Conservation (phyloP, 495 filamentous ascomycete species). For the Penicillium desertorum region DNA sequence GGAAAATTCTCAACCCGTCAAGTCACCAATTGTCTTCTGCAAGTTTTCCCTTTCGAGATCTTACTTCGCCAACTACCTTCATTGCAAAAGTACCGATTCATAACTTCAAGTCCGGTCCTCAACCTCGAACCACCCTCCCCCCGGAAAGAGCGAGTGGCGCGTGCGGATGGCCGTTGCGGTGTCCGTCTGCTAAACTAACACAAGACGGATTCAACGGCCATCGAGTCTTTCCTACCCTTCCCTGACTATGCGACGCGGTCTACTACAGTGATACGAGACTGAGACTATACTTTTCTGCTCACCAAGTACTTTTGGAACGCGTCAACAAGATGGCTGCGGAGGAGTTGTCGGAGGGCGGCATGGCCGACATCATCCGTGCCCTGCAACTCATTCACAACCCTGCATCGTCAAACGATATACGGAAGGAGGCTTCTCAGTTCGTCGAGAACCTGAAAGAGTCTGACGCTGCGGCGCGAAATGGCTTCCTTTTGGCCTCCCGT, state of each 20-base stretch:
- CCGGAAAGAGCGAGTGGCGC: slow-evolving; percentile 15
- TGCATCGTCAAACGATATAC: slow-evolving; percentile 76
- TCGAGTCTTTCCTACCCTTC: slow-evolving; percentile 6
- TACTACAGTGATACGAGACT: slow-evolving; percentile 1
- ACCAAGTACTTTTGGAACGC: slow-evolving; percentile 8
- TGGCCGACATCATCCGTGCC: slow-evolving; percentile 69
- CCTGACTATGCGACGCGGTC: slow-evolving; percentile 11
- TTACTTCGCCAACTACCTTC: slow-evolving; percentile 2
- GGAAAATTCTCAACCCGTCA: slow-evolving; percentile 30
- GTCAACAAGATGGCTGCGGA: slow-evolving; percentile 39
- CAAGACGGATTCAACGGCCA: slow-evolving; percentile 31
- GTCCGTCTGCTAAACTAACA: slow-evolving; percentile 26
- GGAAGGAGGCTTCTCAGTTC: slow-evolving; percentile 76
- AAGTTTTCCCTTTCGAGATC: slow-evolving; percentile 9
- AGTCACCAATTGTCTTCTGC: slow-evolving; percentile 22
- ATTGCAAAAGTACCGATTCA: slow-evolving; percentile 6
- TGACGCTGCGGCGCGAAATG: slow-evolving; percentile 75
- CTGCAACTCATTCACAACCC: slow-evolving; percentile 83
- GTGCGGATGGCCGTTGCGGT: slow-evolving; percentile 32
- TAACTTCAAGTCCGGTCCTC: background rate
- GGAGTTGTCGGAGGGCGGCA: slow-evolving; percentile 42
- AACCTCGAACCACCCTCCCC: background rate
- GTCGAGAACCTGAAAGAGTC: slow-evolving; percentile 80
- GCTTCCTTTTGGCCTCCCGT: slow-evolving; percentile 78
- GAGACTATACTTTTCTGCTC: background rate